Conservation (phyloP, 2,329 filamentous ascomycete species). For the Reticulascus tulasneorum region DNA sequence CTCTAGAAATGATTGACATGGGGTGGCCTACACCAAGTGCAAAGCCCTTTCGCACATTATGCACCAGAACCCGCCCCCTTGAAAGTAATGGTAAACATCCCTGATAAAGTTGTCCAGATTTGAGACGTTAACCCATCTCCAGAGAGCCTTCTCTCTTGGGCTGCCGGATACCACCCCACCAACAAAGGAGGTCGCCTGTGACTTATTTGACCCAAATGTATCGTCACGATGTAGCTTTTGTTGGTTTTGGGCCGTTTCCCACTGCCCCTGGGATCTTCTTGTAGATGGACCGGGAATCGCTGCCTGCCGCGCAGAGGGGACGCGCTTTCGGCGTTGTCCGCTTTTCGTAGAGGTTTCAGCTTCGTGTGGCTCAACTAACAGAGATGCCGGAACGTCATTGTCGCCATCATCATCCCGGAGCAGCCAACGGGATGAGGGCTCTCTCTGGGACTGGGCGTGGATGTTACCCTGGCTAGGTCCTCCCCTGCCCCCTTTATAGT, state of each 20-base stretch:
- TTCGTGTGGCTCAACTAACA: conserved; percentile 52
- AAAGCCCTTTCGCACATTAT: conserved; percentile 70
- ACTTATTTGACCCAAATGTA: conserved; percentile 15
- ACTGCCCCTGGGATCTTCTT: conserved; percentile 44
- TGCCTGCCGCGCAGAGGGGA: background rate
- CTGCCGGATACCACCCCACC: conserved; percentile 26
- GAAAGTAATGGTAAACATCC: conserved; percentile 82
- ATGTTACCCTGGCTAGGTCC: too few species aligned
- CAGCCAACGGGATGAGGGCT: conserved; percentile 22
- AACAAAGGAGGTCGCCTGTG: conserved; percentile 24
- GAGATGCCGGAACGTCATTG: conserved; percentile 61
- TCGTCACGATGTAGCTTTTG: conserved; percentile 45
- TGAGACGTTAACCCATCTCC: conserved; percentile 87
- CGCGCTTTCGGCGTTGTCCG: background rate
- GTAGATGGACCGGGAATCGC: conserved; percentile 38
- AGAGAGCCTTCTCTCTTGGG: conserved; percentile 74
- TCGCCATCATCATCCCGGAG: conserved; percentile 46
- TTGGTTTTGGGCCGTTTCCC: conserved; percentile 51
- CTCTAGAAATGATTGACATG: background rate
- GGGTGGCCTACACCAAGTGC: conserved; percentile 63
- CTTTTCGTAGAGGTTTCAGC: background rate
- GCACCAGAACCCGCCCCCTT: conserved; percentile 78
- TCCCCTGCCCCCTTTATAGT: background rate
- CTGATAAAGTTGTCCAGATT: conserved; percentile 85
- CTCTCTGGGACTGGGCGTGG: conserved; percentile 9